Base-by-base conservation (phyloP, 495 filamentous ascomycete genomes). In the Saxispiralis lemnorum region DNA sequence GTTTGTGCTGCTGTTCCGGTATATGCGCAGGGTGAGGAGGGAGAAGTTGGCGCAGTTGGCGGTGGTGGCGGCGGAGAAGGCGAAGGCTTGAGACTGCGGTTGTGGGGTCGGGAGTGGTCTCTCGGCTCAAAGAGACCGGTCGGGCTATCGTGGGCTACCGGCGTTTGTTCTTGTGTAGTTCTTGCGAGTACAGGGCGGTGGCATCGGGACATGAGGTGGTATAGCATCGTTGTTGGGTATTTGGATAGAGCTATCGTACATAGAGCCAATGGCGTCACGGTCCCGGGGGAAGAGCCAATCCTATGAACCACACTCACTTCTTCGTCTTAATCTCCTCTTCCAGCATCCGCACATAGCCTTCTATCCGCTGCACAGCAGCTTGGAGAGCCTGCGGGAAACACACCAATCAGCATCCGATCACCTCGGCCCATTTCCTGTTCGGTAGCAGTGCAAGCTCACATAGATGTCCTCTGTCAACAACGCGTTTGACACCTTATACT, bases 391-490 rank as follows among this genome's bases (percentile, higher is more conserved):
- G 54, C 32, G n/a, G 24, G 24, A 9, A 28, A 5, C 24, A 9
- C 24, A 5, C 2, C 6, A 16, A 15, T 38, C 31, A 37, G 38
- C 31, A 30, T 9, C 19, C 12, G 36, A 11, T 30, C 24, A 9
- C 9, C 24, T 4, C n/a, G n/a, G n/a, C n/a, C n/a, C n/a, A n/a
- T n/a, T n/a, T n/a, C n/a, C n/a, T n/a, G n/a, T n/a, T n/a, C n/a
- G n/a, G n/a, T n/a, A n/a, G n/a, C n/a, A n/a, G n/a, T n/a, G n/a
- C n/a, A n/a, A 9, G 19, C 37, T 10, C 44, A 96, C 89, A 64
- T 81, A 81, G 60, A 97, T 94, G 67, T 97, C 89, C 63, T 93
- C 83, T 35, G 81, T 89, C 63, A 97, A 64, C 58, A 94, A 71
- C 63, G 93, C 83, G 62, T 96, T 97, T 43, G 85, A 81, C 31